Conservation (phyloP, 2,329 filamentous ascomycete species). For the Corniculantispora saksenae region DNA sequence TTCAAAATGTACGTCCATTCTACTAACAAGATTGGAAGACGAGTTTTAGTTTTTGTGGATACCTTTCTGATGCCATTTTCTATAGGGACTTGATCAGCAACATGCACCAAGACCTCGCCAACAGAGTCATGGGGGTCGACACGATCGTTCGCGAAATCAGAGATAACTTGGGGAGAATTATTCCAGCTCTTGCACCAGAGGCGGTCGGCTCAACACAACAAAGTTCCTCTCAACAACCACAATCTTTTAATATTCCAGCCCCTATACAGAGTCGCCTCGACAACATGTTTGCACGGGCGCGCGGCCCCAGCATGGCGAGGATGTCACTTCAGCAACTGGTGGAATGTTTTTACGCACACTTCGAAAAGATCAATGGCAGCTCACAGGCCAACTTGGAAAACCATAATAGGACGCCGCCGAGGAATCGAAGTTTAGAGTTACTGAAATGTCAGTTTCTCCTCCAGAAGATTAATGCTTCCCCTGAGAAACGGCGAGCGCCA, state of each 20-base stretch:
- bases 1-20: slow-evolving; percentile 36
- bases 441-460: slow-evolving; percentile 28
- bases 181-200: slow-evolving; percentile 25
- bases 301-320: background rate
- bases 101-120: slow-evolving; percentile 25
- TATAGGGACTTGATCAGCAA: slow-evolving; percentile 25
- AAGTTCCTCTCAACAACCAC: slow-evolving; percentile 22
- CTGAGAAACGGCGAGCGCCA: background rate
- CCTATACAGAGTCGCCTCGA: background rate
- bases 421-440: slow-evolving; percentile 24
- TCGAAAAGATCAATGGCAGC: slow-evolving; percentile 21
- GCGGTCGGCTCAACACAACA: slow-evolving; percentile 25
- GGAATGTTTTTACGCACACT: slow-evolving; percentile 25
- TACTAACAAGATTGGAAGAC: slow-evolving; percentile 20
- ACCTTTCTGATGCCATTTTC: background rate
- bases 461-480: background rate
- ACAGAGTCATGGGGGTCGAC: slow-evolving; percentile 24
- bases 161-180: slow-evolving; percentile 24
- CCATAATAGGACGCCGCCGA: slow-evolving; percentile 9
- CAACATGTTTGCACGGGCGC: background rate
- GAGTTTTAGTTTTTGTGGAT: slow-evolving; percentile 24
- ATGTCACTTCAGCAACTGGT: slow-evolving; percentile 23
- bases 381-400: slow-evolving; percentile 24
- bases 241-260: background rate
- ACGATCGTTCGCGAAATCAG: slow-evolving; percentile 26